Conservation (phyloP, 1,139 yeast species). For the Candida sanyaensis region DNA sequence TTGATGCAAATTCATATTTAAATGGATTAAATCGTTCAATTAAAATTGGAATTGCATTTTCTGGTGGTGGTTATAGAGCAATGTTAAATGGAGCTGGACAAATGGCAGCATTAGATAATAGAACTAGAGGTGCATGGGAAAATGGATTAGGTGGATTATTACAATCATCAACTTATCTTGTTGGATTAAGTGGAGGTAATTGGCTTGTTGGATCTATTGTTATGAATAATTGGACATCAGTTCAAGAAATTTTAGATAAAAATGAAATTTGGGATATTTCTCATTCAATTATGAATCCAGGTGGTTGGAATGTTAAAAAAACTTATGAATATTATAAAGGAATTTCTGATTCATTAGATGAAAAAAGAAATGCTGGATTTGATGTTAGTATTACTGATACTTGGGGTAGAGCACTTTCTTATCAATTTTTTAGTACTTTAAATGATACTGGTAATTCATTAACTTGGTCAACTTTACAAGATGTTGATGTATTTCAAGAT, state of each 20-base stretch:
- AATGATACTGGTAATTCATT: constrained; percentile 61
- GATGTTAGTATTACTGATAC: constrained; percentile 80
- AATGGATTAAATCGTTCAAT: constrained; percentile 34
- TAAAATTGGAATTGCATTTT: constrained; percentile 42
- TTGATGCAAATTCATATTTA: constrained; percentile 57
- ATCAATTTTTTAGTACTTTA: constrained; percentile 64
- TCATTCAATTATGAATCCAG: constrained; percentile 62
- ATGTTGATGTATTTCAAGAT: constrained; percentile 51
- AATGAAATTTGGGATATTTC: constrained; percentile 69
- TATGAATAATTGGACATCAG: constrained; percentile 79
- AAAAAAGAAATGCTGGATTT: constrained; percentile 74
- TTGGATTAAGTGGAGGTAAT: constrained; percentile 84
- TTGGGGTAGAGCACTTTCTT: constrained; percentile 87
- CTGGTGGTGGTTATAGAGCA: constrained; percentile 52
- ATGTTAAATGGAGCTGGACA: constrained; percentile 50
- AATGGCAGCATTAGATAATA: constrained; percentile 37
- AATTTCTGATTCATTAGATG: constrained; percentile 55
- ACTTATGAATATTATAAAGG: constrained; percentile 58
- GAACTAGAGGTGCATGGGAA: constrained; percentile 26
- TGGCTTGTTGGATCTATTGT: constrained; percentile 84
- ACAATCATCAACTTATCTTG: constrained; percentile 70
- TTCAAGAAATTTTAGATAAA: constrained; percentile 55
- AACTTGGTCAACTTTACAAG: constrained; percentile 65
- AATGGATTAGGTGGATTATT: constrained; percentile 78
- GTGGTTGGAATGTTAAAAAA: constrained; percentile 65